A percentile compares a stretch with the other conserved stretches of the same genome.
Conservation (phyloP, 2,329 filamentous ascomycete genomes). For the Passalora sequoiae region DNA sequence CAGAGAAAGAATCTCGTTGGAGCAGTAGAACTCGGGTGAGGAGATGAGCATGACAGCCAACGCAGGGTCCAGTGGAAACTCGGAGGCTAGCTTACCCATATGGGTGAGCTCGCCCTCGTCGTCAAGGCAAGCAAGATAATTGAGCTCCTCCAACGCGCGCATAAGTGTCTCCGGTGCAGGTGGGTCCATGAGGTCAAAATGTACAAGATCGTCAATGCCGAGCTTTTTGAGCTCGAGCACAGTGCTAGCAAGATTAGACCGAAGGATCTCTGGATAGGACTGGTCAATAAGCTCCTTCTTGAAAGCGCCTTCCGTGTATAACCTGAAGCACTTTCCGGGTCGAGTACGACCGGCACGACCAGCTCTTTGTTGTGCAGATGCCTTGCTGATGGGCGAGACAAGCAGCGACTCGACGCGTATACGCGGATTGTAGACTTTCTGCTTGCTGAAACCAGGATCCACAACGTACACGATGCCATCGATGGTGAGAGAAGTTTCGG, state of each 20-base stretch:
- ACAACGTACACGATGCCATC: conserved; percentile 99
- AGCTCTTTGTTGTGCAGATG: conserved; percentile 91
- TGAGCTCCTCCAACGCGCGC: conserved; percentile 93
- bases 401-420: conserved; percentile 93
- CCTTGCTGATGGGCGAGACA: conserved; percentile 97
- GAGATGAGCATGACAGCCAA: conserved; percentile 97
- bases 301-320: conserved; percentile 93
- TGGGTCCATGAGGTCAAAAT: conserved; percentile 98
- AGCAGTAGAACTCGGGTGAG: conserved; percentile 96
- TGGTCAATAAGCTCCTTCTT: conserved; percentile 98
- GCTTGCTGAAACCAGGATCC: conserved; percentile 98
- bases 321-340: conserved; percentile 94
- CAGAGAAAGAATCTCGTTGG: conserved; percentile 94
- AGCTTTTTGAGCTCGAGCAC: conserved; percentile 97
- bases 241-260: conserved; percentile 90
- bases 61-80: conserved; percentile 90
- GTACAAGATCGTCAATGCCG: conserved; percentile 88
- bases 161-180: conserved; percentile 97
- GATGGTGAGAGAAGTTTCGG: conserved; percentile 94
- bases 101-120: conserved; percentile 90
- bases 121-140: conserved; percentile 92
- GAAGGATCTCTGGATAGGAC: conserved; percentile 91
- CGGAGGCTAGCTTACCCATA: conserved; percentile 80
- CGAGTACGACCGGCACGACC: conserved; percentile 99
- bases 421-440: conserved; percentile 97